Evolutionary conservation across 352 stramenopile genomes (phyloP).

Genomic region (Phytophthora tentaculata): DNA sequence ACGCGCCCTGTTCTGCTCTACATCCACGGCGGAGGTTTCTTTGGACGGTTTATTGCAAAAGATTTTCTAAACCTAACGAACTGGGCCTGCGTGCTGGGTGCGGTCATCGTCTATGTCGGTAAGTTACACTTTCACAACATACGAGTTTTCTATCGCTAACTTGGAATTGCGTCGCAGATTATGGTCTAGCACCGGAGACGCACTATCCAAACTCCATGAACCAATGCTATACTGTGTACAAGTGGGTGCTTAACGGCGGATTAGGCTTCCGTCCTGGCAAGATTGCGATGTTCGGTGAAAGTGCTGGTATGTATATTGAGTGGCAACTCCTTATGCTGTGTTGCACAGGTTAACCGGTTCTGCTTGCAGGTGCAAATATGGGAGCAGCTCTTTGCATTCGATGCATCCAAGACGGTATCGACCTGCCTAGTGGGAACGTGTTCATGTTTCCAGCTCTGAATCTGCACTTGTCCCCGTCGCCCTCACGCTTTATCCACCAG

Average conservation of each 20-base stretch:
- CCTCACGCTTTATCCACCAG: constrained; percentile 88
- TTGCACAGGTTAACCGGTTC: constrained; percentile 8
- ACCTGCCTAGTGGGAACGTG: constrained; percentile 80
- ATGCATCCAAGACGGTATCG: constrained; percentile 81
- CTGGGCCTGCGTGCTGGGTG: constrained; percentile 75
- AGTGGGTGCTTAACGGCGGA: constrained; percentile 78
- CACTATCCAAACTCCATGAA: constrained; percentile 84
- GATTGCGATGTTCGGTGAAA: constrained; percentile 86
- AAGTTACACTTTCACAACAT: constrained; percentile 25
- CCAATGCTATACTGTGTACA: constrained; percentile 86
- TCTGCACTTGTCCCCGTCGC: constrained; percentile 86
- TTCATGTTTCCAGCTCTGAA: constrained; percentile 93
- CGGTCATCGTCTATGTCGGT: constrained; percentile 90
- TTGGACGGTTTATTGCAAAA: constrained; percentile 88
- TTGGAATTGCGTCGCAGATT: constrained; percentile 53
- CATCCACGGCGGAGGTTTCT: constrained; percentile 88
- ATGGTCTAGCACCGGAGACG: constrained; percentile 79
- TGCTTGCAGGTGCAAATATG: constrained; percentile 77
- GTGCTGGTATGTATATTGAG: constrained; percentile 59
- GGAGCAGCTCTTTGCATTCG: constrained; percentile 84
- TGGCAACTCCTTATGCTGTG: background rate
- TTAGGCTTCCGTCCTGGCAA: constrained; percentile 74
- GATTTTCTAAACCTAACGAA: constrained; percentile 79
- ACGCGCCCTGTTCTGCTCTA: constrained; percentile 82
- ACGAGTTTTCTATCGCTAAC: constrained; percentile 8